Evolutionary conservation across 495 filamentous ascomycete species (phyloP), one percentile per base, ranked within the genome.

Genomic region (Amphirosellinia nigrospora): DNA sequence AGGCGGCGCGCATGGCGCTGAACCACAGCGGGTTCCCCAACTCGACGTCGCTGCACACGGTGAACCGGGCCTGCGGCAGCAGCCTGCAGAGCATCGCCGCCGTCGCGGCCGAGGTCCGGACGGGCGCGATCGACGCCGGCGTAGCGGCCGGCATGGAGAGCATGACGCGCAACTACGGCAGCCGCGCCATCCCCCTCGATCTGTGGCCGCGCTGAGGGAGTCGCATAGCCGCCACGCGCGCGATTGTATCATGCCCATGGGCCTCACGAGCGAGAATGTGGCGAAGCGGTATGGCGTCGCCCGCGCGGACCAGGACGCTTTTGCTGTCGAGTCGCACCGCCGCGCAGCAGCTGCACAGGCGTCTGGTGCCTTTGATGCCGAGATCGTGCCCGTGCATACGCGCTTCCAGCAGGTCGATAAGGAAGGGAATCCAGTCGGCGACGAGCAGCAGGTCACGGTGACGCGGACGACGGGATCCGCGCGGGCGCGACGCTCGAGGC

Each of bases 201-300:
- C 78, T 92, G n/a, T 97, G 93, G 90, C 87, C 1, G 90, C 86
- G 55, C 79, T 97, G 67, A 88, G 83, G 73, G 85, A 92, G 3
- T 89, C 83, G 1, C 76, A 77, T 9, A 88, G 88, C 8, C 84
- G 91, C 78, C 91, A 96, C 66, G 91, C 92, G 9, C 77, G 85
- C 46, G 94, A 97, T 76, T 97, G 94, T 74, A 89, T 97, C 74
- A 96, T 96, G 94, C 88, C 89, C 66, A 98, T 98, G 94, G 94
- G 94, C 0, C 75, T 95, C 52, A 98, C 94, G n/a, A 88, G 88
- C 30, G 94, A 98, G 85, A 97, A 97, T 73, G 94, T 98, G 11
- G 93, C 94, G 0, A 80, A 82, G 70, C 83, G 94, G 59, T 94
- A 97, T 72, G 88, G 88, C 6, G 85, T 98, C n/a, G 82, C 79